Base-by-base conservation (phyloP, 345 rosid genomes). In the Cardamine resedifolia region DNA sequence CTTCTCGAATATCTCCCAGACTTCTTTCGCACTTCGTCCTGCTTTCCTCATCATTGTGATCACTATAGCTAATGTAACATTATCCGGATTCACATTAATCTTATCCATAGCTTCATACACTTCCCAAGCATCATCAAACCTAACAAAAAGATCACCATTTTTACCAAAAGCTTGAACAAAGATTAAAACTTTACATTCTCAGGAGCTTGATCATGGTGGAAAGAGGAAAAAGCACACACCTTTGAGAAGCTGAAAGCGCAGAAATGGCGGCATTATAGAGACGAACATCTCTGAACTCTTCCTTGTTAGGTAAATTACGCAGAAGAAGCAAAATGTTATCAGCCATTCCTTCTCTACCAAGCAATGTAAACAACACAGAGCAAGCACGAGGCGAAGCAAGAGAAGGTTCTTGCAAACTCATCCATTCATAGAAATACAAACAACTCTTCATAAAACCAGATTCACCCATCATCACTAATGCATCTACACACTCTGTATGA, bases 341-440 rank as follows among this genome's bases (percentile, higher is more conserved):
- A 4, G 85, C 94, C 96, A 87, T 78, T 24, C 82, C 64, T 26
- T 85, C 79, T 67, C 72, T 82, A 28, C 97, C 98, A 60, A 93
- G 57, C 23, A 84, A 36, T 2, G 94, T 88, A 76, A 90, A 93
- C 62, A 93, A 15, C 26, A 90, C 70, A 43, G 97, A 85, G 72
- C 82, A 87, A 30, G 97, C 85, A 36, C 88, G 87, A 48, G 94
- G 64, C 0, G 92, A 79, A 49, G 84, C 83, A 24, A 87, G 88
- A 2, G 89, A 77, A 0, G 92, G 98, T 24, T 80, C 90, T 69
- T 87, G 98, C 70, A 85, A 70, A 60, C 80, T 62, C 98, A 93
- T 90, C 97, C 98, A 93, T 71, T 93, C 97, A 16, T 79, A 86
- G 66, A 93, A 85, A 75, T 93, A 83, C 66, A 93, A 71, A 66